A percentile compares a stretch with the other conserved stretches of the same genome.
Conservation (phyloP, 75 land plant species). For the Adiantum capillusveneris region DNA sequence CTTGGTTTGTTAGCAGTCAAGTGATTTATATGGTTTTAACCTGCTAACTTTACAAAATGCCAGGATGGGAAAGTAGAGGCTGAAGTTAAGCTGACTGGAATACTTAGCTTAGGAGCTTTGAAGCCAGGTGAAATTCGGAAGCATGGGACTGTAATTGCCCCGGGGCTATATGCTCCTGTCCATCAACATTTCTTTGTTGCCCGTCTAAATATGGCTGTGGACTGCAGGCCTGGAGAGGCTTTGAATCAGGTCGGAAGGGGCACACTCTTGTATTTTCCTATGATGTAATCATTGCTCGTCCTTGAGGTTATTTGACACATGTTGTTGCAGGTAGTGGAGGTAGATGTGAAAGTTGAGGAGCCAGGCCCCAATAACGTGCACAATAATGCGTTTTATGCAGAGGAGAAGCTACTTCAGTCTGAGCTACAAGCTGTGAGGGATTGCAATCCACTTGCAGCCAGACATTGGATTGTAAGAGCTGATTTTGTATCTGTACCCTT, state of each 20-base stretch:
- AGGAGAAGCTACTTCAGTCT: conserved; percentile 66
- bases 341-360: conserved; percentile 79
- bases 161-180: conserved; percentile 95
- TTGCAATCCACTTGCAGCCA: conserved; percentile 75
- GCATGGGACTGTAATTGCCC: conserved; percentile 94
- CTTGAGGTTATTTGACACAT: neutral
- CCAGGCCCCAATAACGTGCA: conserved; percentile 80
- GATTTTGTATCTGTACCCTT: conserved; percentile 17
- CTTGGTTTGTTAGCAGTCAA: too few species aligned
- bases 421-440: conserved; percentile 91
- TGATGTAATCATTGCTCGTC: too few species aligned
- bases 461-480: conserved; percentile 99
- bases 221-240: conserved; percentile 86
- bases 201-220: conserved; percentile 97
- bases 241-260: conserved; percentile 65
- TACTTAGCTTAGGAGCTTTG: conserved; percentile 91
- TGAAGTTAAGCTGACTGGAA: conserved; percentile 95
- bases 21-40: too few species aligned
- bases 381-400: conserved; percentile 94
- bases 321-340: conserved; percentile 76
- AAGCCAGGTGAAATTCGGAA: conserved; percentile 79
- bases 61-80: conserved; percentile 99
- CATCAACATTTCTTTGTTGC: conserved; percentile 99
- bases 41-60: too few species aligned
- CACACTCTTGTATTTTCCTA: too few species aligned